Base-by-base conservation (phyloP, 495 filamentous ascomycete genomes). In the Cercophora newfieldiana region DNA sequence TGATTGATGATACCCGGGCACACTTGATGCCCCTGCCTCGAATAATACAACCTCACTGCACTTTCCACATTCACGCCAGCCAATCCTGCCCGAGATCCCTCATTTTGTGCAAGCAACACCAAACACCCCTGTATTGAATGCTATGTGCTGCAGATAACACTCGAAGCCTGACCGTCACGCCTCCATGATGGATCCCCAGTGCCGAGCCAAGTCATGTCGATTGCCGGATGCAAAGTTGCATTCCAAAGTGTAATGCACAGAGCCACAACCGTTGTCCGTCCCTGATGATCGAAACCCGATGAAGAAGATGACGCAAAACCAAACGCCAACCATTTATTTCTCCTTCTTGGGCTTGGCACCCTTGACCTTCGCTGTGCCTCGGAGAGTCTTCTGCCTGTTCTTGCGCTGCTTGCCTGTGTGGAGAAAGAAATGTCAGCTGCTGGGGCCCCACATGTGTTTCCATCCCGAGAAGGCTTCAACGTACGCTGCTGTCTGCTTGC, bases 371-470 rank as follows among this genome's bases (percentile, higher is more conserved):
- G 93, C 96, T 72, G 90, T 94, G 79, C 96, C 96, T 69, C 96
- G 92, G 80, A 96, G 90, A 80, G 94, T 93, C 92, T 98, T 98
- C 82, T 90, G 88, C 79, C 94, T 87, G 92, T 99, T 99, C 91
- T 98, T 99, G 86, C 96, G 91, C 88, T 98, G 94, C 87, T 99
- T 99, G 88, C 96, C 96, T 99, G 82, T 85, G 68, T 47, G 10
- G 62, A 28, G 57, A 58, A 29, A 63, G n/a, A 30, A 68, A 49
- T 54, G 76, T 83, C 71, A 82, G 81, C 75, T 21, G 51, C 14
- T 8, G 37, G 12, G 37, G 22, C 33, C 57, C 55, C 10, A 33
- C 26, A 19, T 10, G 0, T 28, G 29, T 33, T 28, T 51, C 16
- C 6, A 22, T 18, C 14, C 19, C 12, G 59, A 19, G 18, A 21